Base-by-base conservation (phyloP, 2,329 filamentous ascomycete genomes). In the Didymella sp. region DNA sequence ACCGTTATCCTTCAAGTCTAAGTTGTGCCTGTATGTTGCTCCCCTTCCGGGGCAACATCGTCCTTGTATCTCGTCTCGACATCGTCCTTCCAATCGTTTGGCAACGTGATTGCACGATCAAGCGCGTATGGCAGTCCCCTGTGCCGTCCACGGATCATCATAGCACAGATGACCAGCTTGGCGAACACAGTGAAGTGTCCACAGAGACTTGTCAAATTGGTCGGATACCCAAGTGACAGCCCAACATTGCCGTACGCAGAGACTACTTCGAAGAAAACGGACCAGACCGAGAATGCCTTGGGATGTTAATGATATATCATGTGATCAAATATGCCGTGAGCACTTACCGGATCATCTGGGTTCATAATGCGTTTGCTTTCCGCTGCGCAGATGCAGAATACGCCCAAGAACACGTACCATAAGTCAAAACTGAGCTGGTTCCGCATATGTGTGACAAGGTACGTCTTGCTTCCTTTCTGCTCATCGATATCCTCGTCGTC, bases 111-210 rank as follows among this genome's bases (percentile, higher is more conserved):
- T 0, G 77, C 76, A 31, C 73, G 71, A 67, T 85, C 83, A 56
- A 85, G 79, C 38, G 79, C 78, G 38, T 82, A 80, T 1, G 83
- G 83, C 51, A 86, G 63, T 12, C 81, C 82, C 22, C 83, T 73
- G 70, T 85, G 83, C 27, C 83, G 66, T 2, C 84, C 83, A 45
- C 83, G 72, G n/a, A 85, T 70, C 82, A 85, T 85, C 59, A 85
- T 79, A 3, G 78, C 77, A 58, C 81, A 83, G 17, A 85, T 69
- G 2, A 85, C 78, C 37, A 85, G 66, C 68, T 85, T 85, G 62
- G 80, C 80, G 42, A 82, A 71, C 2, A 69, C 74, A 15, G 76
- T 75, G 72, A 83, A 84, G 35, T 76, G 65, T 4, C 81, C 82
- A 25, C 72, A 79, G 46, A 83, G 79, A 8, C 70, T 75, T 61